Conservation (phyloP, 441 rosid species). For the Omphalea diandra region DNA sequence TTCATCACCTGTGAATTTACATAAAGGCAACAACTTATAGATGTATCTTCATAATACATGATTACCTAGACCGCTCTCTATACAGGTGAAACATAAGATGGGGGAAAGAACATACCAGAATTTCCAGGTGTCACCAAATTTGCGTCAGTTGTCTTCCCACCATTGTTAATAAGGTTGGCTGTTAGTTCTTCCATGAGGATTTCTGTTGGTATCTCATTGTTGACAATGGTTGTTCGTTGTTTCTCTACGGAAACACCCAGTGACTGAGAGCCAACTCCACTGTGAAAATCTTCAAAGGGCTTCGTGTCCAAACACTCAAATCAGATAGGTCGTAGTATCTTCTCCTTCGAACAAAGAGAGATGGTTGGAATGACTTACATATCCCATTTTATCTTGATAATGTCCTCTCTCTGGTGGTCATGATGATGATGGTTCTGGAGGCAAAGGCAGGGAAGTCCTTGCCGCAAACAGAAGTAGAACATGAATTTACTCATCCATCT, state of each 20-base stretch:
- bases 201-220: slow-evolving; percentile 37
- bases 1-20: slow-evolving; percentile 49
- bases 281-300: slow-evolving; percentile 50
- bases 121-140: slow-evolving; percentile 50
- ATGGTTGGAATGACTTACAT: slow-evolving; percentile 43
- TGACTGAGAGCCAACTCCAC: slow-evolving; percentile 44
- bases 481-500: slow-evolving; percentile 16
- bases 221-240: slow-evolving; percentile 30
- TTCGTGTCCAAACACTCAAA: slow-evolving; percentile 32
- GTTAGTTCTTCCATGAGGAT: slow-evolving; percentile 36
- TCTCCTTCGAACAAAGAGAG: slow-evolving; percentile 14
- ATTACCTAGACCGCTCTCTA: slow-evolving; percentile 16
- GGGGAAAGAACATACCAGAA: slow-evolving; percentile 45
- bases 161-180: slow-evolving; percentile 37
- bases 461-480: slow-evolving; percentile 36
- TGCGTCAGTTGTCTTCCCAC: slow-evolving; percentile 30
- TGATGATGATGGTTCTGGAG: slow-evolving; percentile 49
- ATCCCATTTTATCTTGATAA: slow-evolving; percentile 35
- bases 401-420: slow-evolving; percentile 39
- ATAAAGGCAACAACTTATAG: slow-evolving; percentile 4
- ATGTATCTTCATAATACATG: background rate
- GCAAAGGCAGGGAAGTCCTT: slow-evolving; percentile 42
- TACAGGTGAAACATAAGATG: slow-evolving; percentile 8
- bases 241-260: slow-evolving; percentile 48
- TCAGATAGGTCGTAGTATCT: slow-evolving; percentile 26